phyloP scores from a whole-genome alignment of 352 stramenopile genomes.

The Pythium dissotocum region DNA sequence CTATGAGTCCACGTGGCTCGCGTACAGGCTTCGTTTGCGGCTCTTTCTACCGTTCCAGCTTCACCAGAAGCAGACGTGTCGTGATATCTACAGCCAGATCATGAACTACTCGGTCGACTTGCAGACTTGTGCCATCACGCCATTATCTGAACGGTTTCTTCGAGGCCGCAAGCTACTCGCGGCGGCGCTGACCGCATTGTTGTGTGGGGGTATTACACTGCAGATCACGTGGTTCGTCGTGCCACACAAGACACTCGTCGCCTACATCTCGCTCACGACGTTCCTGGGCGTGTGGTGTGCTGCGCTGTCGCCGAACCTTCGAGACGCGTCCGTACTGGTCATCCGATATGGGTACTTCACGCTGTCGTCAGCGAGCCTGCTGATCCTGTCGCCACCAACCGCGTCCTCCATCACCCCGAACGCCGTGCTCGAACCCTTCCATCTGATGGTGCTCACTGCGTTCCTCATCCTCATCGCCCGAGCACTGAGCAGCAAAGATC shows the following conservation, averaged over 20 bases:
- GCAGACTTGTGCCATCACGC: constrained; percentile 52
- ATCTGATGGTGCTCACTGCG: constrained; percentile 42
- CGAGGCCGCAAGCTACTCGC: constrained; percentile 32
- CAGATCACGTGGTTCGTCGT: constrained; percentile 12
- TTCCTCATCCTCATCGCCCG: constrained; percentile 47
- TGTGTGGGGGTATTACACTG: constrained; percentile 5
- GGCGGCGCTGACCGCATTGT: constrained; percentile 29
- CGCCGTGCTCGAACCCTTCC: constrained; percentile 52
- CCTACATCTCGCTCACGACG: constrained; percentile 40
- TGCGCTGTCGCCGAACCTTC: constrained; percentile 44
- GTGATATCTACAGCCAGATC: constrained; percentile 70
- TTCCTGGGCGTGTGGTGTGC: constrained; percentile 43
- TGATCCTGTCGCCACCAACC: constrained; percentile 26
- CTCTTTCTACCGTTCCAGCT: constrained; percentile 69
- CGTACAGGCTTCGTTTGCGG: constrained; percentile 52
- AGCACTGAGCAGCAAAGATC: constrained; percentile 58
- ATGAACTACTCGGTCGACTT: constrained; percentile 67
- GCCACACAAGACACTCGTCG: constrained; percentile 31
- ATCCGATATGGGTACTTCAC: constrained; percentile 55
- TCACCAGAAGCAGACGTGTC: constrained; percentile 65
- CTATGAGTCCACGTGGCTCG: constrained; percentile 63
- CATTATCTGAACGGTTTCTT: constrained; percentile 42
- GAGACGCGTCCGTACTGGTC: constrained; percentile 45
- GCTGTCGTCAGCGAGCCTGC: constrained; percentile 48
- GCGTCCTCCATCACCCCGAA: constrained; percentile 9